Percentiles rank a stretch among this genome's conserved stretches.
Evolutionary conservation across 805 yeast genomes (phyloP).

Genomic region (Saturnispora silvae): DNA sequence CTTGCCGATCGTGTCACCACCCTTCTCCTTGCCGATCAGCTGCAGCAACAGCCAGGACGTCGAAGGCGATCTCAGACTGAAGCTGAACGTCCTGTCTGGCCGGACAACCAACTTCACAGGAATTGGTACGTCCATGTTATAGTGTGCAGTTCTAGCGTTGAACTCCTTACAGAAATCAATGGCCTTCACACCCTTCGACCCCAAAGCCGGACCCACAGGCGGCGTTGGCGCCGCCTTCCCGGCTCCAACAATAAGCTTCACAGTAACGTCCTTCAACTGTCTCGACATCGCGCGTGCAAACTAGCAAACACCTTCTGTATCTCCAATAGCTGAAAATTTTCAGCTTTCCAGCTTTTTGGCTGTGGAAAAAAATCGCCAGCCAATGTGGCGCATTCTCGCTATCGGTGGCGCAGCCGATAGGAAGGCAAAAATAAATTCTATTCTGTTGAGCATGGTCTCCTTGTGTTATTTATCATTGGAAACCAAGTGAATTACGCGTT

Average conservation of each 20-base stretch:
- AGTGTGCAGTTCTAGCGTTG: slow-evolving; percentile 90
- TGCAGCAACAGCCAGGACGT: slow-evolving; percentile 77
- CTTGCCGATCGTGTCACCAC: slow-evolving; percentile 60
- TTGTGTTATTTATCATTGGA: no score
- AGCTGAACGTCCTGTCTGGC: slow-evolving; percentile 86
- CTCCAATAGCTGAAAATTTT: no score
- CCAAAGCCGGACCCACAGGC: slow-evolving; percentile 97
- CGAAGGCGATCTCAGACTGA: slow-evolving; percentile 84
- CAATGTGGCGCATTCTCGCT: no score
- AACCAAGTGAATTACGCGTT: no score
- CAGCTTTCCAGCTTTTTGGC: no score
- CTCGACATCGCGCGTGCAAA: slow-evolving; percentile 12
- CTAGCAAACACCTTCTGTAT: no score
- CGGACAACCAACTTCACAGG: slow-evolving; percentile 77
- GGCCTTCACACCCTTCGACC: slow-evolving; percentile 97
- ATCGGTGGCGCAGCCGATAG: no score
- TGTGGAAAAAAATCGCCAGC: no score
- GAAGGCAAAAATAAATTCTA: no score
- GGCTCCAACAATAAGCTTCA: slow-evolving; percentile 89
- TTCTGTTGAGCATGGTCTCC: no score
- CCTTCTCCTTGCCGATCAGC: slow-evolving; percentile 74
- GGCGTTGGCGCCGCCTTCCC: slow-evolving; percentile 98
- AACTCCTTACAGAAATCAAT: slow-evolving; percentile 97
- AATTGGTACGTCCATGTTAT: slow-evolving; percentile 77
- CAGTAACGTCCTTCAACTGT: slow-evolving; percentile 48